Base-by-base conservation (phyloP, 2,329 filamentous ascomycete genomes). In the Colletotrichum agaves region DNA sequence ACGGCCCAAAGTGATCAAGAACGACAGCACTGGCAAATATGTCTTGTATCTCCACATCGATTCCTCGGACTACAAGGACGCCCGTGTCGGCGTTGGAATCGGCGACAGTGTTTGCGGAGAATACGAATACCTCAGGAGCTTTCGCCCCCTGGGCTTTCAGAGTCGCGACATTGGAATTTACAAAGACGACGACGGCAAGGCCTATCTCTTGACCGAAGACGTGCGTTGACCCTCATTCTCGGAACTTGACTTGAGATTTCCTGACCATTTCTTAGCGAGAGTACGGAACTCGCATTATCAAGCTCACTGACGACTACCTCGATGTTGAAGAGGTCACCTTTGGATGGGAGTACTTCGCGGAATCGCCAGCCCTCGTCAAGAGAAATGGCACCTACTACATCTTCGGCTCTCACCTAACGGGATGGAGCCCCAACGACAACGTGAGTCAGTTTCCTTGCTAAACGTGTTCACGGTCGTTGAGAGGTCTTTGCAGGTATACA, bases 41-140 rank as follows among this genome's bases (percentile, higher is more conserved):
- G 89, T 92, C n/a, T 78, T 92, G 75, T 91, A 87, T 81, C 82
- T 91, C 81, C 90, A 92, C 73, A 90, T 91, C 55, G 90, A 92
- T 73, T 83, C 79, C 62, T 80, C 80, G 33, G 83, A 82, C 73
- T 92, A 92, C 71, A 82, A 81, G 1, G 89, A 91, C 39, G 90
- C 90, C 0, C 87, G 85, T 62, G 87, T 89, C 1, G 90, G 89
- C 0, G 87, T 92, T 5, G 90, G 90, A 0, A 88, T 84, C 0
- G 83, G 85, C 0, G 79, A 83, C 67, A 81, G 78, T 0, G 86
- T 91, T 0, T 91, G 89, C 71, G 89, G 90, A 2, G 78, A 82
- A 43, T 92, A 91, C 64, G 70, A 71, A 53, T 74, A 75, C 50
- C 65, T 73, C 19, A 60, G 72, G 15, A 81, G 79, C 71, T 81